phyloP scores from a whole-genome alignment of 768 basidiomycete species.

The Leucocoprinus leucothites region DNA sequence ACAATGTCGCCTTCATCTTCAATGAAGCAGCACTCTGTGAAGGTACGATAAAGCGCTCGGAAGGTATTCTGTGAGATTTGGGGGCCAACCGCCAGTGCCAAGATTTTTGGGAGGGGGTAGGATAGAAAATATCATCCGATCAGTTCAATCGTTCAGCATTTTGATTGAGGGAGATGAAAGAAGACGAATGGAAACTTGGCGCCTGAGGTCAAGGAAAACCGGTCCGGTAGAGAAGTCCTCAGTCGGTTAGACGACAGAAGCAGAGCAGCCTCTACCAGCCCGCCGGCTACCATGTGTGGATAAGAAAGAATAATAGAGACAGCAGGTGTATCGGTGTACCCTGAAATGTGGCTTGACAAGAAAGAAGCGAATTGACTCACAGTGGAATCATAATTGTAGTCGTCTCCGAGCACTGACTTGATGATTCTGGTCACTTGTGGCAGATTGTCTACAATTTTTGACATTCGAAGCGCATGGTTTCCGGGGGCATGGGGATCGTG shows the following conservation, averaged over 20 bases:
- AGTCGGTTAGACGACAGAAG: no score
- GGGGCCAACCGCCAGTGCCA: not conserved
- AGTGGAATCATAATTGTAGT: constrained; percentile 62
- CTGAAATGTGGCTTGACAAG: not conserved
- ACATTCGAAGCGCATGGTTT: not conserved
- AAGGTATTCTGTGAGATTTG: constrained; percentile 42
- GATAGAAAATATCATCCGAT: not conserved
- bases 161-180: no score
- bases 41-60: constrained; percentile 56
- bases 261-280: no score
- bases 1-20: constrained; percentile 62
- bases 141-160: not conserved
- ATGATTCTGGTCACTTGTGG: constrained; percentile 53
- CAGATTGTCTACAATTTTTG: constrained; percentile 43
- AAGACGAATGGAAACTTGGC: no score
- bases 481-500: not conserved
- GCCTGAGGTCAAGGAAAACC: no score
- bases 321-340: not conserved
- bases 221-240: no score
- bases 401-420: constrained; percentile 49
- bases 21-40: constrained; percentile 59
- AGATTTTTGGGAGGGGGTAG: not conserved
- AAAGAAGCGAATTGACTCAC: constrained; percentile 27
- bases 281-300: no score
- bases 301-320: not conserved